phyloP scores from a whole-genome alignment of 2,329 filamentous ascomycete species.

The Byssothecium circinans region DNA sequence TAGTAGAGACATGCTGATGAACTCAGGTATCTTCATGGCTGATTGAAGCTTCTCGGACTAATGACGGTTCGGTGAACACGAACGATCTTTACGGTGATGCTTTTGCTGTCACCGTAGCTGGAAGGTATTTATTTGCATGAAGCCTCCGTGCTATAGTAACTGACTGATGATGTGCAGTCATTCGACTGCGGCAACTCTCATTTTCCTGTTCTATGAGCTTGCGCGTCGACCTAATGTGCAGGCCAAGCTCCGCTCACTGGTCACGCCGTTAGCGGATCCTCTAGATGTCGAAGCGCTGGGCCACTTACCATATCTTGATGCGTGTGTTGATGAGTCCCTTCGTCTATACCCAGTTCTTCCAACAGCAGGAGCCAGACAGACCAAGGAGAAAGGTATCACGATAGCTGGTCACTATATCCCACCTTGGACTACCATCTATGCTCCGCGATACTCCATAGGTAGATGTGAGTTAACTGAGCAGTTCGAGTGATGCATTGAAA shows the following conservation, averaged over 20 bases:
- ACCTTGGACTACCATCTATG: background rate
- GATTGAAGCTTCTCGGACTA: background rate
- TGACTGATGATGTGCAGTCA: background rate
- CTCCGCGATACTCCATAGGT: background rate
- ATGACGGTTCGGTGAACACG: background rate
- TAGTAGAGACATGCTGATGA: background rate
- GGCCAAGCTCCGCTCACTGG: background rate
- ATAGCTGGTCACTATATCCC: background rate
- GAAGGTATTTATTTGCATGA: background rate
- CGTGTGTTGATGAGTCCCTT: background rate
- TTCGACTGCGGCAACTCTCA: background rate
- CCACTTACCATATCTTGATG: background rate
- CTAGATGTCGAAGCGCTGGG: background rate
- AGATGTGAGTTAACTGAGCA: background rate
- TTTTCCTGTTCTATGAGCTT: background rate
- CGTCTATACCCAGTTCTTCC: background rate
- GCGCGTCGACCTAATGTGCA: background rate
- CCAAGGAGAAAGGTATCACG: background rate
- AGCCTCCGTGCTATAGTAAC: background rate
- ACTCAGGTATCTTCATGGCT: background rate
- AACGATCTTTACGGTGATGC: constrained; percentile 1
- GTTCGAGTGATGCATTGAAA: background rate
- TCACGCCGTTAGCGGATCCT: background rate
- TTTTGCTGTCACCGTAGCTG: background rate
- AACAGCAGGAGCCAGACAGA: background rate